phyloP scores from a whole-genome alignment of 1,139 yeast genomes.

The Suhomyces bokatorum region DNA sequence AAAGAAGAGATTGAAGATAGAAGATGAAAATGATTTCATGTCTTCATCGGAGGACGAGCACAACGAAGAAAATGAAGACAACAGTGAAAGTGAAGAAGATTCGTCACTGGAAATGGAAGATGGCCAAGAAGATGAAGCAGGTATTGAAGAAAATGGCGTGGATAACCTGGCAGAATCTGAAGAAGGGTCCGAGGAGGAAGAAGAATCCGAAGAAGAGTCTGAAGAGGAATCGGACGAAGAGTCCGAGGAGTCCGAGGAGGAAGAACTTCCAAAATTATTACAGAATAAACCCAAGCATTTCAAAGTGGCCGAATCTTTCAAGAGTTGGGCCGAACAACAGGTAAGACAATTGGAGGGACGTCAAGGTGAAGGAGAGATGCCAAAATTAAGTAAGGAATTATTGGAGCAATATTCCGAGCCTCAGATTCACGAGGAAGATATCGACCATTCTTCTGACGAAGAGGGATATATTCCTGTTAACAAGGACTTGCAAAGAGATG shows the following conservation, averaged over 20 bases:
- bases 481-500: conserved; percentile 55
- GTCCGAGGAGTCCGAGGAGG: conserved; percentile 22
- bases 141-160: conserved; percentile 35
- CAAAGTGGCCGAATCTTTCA: conserved; percentile 46
- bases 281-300: conserved; percentile 46
- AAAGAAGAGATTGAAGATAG: conserved; percentile 33
- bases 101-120: conserved; percentile 13
- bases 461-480: conserved; percentile 59
- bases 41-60: conserved; percentile 34
- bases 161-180: conserved; percentile 20
- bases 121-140: conserved; percentile 28
- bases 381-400: conserved; percentile 53
- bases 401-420: conserved; percentile 43
- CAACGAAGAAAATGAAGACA: conserved; percentile 33
- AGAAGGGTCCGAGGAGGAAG: conserved; percentile 21
- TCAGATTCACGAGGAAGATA: conserved; percentile 58
- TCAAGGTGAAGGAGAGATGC: conserved; percentile 44
- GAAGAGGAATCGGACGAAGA: conserved; percentile 30
- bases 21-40: conserved; percentile 43
- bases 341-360: conserved; percentile 61
- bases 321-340: conserved; percentile 62
- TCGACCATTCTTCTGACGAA: conserved; percentile 59
- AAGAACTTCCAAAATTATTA: conserved; percentile 35
- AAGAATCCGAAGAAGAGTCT: conserved; percentile 40
- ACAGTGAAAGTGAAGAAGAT: conserved; percentile 15